These are phyloP conservation scores for Scutellaria baicalensis DNA, from an alignment of 257 asterid species.

Conservation along the genomic window DNA sequence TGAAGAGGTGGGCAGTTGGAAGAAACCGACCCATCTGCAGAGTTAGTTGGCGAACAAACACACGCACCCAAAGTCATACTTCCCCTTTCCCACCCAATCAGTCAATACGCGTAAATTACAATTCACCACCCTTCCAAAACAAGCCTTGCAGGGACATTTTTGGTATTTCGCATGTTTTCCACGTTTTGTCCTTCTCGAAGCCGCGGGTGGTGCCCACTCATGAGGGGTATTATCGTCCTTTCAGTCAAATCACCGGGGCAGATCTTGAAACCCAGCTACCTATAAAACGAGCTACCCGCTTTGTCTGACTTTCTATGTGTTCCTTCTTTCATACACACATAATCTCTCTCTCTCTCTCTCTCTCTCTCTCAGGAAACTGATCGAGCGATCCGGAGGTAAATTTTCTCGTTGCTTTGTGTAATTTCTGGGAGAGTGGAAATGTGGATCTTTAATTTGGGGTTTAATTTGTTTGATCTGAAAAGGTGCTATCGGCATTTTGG, in stretches of 20 bases:
- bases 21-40: background rate
- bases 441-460: constrained; percentile 5
- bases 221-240: constrained; percentile 16
- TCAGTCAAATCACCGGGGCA: background rate
- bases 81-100: constrained; percentile 15
- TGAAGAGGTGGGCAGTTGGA: no score
- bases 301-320: constrained; percentile 16
- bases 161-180: constrained; percentile 1
- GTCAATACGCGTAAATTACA: constrained; percentile 19
- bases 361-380: constrained; percentile 9
- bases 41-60: constrained; percentile 19
- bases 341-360: background rate
- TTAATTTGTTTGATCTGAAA: constrained; percentile 22
- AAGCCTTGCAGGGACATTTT: background rate
- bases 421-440: background rate
- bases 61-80: background rate
- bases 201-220: background rate
- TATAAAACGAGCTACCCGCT: constrained; percentile 36
- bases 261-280: constrained; percentile 37
- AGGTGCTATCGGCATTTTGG: background rate
- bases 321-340: constrained; percentile 12
- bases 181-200: constrained; percentile 10
- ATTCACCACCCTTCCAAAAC: constrained; percentile 13
- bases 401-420: background rate
- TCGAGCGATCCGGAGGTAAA: constrained; percentile 26